phyloP scores from a whole-genome alignment of 768 basidiomycete genomes.

The Lactarius evosmus region DNA sequence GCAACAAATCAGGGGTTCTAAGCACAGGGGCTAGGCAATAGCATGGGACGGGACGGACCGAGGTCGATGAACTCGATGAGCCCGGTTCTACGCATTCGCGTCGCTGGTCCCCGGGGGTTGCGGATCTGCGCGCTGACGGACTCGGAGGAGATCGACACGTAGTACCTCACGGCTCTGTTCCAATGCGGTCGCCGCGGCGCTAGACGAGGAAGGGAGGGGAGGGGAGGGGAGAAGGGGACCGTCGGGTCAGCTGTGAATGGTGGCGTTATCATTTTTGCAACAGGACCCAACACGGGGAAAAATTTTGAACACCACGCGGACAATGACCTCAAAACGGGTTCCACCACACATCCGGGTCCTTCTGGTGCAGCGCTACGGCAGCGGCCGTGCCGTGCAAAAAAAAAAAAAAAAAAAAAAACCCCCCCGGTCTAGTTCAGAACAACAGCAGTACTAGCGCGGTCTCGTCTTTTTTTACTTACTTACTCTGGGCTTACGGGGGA shows the following conservation, averaged over 20 bases:
- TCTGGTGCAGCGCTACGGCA: no score
- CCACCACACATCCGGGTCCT: slow-evolving; percentile 19
- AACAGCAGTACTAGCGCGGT: no score
- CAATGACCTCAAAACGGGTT: slow-evolving; percentile 16
- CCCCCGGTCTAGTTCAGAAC: no score
- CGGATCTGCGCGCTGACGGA: background rate
- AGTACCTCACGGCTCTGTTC: background rate
- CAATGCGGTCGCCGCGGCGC: slow-evolving; percentile 3
- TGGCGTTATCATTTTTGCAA: background rate
- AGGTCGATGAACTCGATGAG: slow-evolving; percentile 16
- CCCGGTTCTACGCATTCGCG: background rate
- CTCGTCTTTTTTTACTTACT: no score
- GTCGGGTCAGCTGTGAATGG: background rate
- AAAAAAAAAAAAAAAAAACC: no score
- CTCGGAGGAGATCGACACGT: slow-evolving; percentile 9
- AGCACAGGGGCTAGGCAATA: no score
- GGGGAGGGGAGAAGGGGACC: no score
- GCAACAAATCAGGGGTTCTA: no score
- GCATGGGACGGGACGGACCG: no score
- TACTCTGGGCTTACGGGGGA: background rate
- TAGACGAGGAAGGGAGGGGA: no score
- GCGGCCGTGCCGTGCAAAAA: no score
- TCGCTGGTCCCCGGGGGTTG: slow-evolving; percentile 15
- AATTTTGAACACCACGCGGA: slow-evolving; percentile 19
- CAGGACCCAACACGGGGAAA: background rate